Conservation (phyloP, 352 stramenopile genomes). For the Pythium rishiriense region DNA sequence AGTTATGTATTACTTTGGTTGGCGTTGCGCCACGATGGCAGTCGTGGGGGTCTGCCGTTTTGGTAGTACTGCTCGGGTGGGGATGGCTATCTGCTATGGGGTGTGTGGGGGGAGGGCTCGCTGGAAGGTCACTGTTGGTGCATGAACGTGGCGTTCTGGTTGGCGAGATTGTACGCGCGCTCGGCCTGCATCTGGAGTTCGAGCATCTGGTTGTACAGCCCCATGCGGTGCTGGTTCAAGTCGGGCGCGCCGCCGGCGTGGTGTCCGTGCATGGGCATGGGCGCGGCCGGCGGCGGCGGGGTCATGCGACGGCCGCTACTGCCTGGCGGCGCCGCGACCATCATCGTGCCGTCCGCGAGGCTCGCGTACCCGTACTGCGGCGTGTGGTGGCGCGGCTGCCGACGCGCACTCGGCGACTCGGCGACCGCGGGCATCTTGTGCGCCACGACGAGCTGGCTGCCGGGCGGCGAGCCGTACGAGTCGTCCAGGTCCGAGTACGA, state of each 20-base stretch:
- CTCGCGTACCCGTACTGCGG: constrained; percentile 23
- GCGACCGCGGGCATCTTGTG: constrained; percentile 50
- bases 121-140: constrained; percentile 15
- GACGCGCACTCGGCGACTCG: constrained; percentile 29
- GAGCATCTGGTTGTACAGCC: constrained; percentile 79
- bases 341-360: constrained; percentile 14
- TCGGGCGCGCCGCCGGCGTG: constrained; percentile 7
- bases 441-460: constrained; percentile 24
- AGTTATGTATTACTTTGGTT: constrained; percentile 19
- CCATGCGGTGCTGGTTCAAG: constrained; percentile 44
- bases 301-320: constrained; percentile 3
- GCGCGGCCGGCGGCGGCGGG: constrained; percentile 33
- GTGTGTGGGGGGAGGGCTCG: neutral
- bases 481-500: constrained; percentile 58
- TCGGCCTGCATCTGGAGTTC: constrained; percentile 72
- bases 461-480: constrained; percentile 21
- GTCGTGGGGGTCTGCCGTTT: too few relatives aligned
- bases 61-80: neutral
- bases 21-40: too few relatives aligned
- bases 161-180: constrained; percentile 65
- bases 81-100: neutral
- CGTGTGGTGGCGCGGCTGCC: constrained; percentile 17
- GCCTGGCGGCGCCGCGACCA: constrained; percentile 3
- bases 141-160: constrained; percentile 70
- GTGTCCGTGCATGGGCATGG: constrained; percentile 33